These are phyloP conservation scores for Gremmenia infestans DNA, from an alignment of 2,329 filamentous ascomycete genomes.

Conservation along the genomic window DNA sequence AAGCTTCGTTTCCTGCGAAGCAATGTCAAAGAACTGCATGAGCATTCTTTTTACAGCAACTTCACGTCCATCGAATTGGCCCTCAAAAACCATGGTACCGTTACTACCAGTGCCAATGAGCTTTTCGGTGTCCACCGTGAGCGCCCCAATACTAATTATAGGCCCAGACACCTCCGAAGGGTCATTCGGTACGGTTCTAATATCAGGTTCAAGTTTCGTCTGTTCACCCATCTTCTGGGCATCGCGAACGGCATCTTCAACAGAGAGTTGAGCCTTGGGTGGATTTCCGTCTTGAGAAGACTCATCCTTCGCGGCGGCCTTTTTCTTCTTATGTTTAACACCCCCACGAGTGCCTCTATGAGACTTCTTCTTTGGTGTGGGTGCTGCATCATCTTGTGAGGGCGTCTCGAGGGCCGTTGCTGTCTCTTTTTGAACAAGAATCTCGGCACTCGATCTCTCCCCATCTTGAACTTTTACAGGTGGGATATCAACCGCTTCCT, in stretches of 20 bases:
- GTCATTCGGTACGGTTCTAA: conserved; percentile 52
- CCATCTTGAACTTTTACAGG: conserved; percentile 1
- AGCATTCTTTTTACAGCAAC: conserved; percentile 97
- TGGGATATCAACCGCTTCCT: conserved; percentile 3
- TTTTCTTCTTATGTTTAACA: conserved; percentile 56
- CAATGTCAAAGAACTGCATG: conserved; percentile 92
- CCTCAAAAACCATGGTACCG: conserved; percentile 92
- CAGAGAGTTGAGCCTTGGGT: conserved; percentile 36
- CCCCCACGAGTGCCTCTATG: conserved; percentile 70
- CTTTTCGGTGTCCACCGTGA: conserved; percentile 59
- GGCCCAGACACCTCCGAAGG: conserved; percentile 56
- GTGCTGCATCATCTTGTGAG: conserved; percentile 19
- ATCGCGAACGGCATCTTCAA: conserved; percentile 56
- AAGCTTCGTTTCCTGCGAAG: conserved; percentile 86
- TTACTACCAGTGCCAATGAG: conserved; percentile 80
- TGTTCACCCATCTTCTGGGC: conserved; percentile 52
- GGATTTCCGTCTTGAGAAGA: conserved; percentile 36
- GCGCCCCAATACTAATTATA: conserved; percentile 56
- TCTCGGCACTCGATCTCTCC: not conserved
- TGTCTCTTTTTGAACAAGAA: not conserved
- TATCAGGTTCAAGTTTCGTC: conserved; percentile 55
- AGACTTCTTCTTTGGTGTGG: conserved; percentile 48
- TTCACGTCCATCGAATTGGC: conserved; percentile 87
- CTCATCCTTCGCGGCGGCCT: conserved; percentile 29
- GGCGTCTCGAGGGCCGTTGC: not conserved